Evolutionary conservation across 352 stramenopile species (phyloP).

Genomic region (Phytopythium aichiense): DNA sequence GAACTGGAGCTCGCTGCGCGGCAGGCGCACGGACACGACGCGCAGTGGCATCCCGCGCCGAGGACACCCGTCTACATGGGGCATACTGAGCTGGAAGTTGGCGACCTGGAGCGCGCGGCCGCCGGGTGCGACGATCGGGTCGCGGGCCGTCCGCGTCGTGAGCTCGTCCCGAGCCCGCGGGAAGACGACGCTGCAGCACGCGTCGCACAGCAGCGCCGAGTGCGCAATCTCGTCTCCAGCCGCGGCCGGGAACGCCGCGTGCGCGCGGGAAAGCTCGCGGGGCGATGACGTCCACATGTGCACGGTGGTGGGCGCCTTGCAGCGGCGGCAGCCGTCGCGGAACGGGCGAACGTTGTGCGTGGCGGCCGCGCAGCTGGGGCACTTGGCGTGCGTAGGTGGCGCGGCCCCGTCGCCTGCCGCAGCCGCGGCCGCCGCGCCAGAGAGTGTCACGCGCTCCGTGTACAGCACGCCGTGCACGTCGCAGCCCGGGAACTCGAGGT

Average conservation of each 20-base stretch:
- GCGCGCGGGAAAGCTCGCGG: slow-evolving; percentile 59
- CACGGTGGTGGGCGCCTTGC: slow-evolving; percentile 65
- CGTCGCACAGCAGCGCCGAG: slow-evolving; percentile 66
- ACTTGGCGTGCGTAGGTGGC: slow-evolving; percentile 63
- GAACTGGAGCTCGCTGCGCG: slow-evolving; percentile 87
- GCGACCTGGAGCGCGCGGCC: slow-evolving; percentile 70
- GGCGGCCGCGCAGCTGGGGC: slow-evolving; percentile 69
- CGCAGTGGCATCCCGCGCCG: slow-evolving; percentile 82
- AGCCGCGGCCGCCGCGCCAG: not conserved
- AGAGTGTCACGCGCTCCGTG: slow-evolving; percentile 44
- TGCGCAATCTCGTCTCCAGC: slow-evolving; percentile 67
- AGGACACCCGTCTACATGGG: slow-evolving; percentile 78
- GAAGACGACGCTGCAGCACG: slow-evolving; percentile 72
- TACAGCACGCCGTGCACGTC: slow-evolving; percentile 84
- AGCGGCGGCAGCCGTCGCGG: slow-evolving; percentile 77
- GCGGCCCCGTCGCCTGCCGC: slow-evolving; percentile 8
- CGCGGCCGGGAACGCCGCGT: slow-evolving; percentile 57
- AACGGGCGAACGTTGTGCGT: slow-evolving; percentile 85
- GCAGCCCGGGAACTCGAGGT: slow-evolving; percentile 85
- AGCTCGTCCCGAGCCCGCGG: slow-evolving; percentile 63
- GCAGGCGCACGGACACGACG: slow-evolving; percentile 58
- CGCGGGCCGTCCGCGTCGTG: slow-evolving; percentile 46
- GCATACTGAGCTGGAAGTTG: slow-evolving; percentile 87
- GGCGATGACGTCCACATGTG: slow-evolving; percentile 69
- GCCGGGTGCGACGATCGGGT: slow-evolving; percentile 45